These are phyloP conservation scores for Mortierella alpina DNA, from an alignment of 192 early-diverging fungal genomes.

Conservation along the genomic window DNA sequence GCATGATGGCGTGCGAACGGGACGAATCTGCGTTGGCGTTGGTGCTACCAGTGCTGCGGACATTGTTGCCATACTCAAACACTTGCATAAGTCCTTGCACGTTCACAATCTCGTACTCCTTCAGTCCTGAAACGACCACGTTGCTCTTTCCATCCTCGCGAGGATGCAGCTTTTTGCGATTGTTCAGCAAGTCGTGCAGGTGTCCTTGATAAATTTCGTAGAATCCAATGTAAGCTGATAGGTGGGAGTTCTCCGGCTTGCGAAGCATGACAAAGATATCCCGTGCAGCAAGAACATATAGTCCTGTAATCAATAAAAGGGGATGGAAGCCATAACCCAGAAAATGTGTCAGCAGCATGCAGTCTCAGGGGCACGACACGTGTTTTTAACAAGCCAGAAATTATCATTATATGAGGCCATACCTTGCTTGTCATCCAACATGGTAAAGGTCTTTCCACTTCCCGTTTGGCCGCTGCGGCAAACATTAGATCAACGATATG, in stretches of 20 bases:
- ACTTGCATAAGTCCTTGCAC: conserved; percentile 91
- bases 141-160: conserved; percentile 96
- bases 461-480: conserved; percentile 86
- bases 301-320: conserved; percentile 49
- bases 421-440: conserved; percentile 87
- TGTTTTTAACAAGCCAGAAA: too few species aligned
- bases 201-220: conserved; percentile 99
- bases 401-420: background rate
- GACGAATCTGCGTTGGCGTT: conserved; percentile 97
- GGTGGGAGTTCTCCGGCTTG: conserved; percentile 74
- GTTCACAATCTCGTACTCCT: conserved; percentile 88
- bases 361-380: too few species aligned
- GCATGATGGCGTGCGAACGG: conserved; percentile 96
- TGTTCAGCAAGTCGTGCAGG: conserved; percentile 91
- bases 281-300: conserved; percentile 92
- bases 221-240: conserved; percentile 88
- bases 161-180: conserved; percentile 88
- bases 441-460: conserved; percentile 97
- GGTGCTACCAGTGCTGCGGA: conserved; percentile 93
- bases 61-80: conserved; percentile 92
- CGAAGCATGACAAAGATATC: conserved; percentile 89
- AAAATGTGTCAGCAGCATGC: background rate
- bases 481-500: too few species aligned
- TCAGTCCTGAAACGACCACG: conserved; percentile 88
- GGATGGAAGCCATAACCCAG: background rate